Percentiles rank a stretch among this genome's conserved stretches.
These are phyloP conservation scores for Adiantum capillusveneris DNA, from an alignment of 75 land plant species.

Conservation along the genomic window DNA sequence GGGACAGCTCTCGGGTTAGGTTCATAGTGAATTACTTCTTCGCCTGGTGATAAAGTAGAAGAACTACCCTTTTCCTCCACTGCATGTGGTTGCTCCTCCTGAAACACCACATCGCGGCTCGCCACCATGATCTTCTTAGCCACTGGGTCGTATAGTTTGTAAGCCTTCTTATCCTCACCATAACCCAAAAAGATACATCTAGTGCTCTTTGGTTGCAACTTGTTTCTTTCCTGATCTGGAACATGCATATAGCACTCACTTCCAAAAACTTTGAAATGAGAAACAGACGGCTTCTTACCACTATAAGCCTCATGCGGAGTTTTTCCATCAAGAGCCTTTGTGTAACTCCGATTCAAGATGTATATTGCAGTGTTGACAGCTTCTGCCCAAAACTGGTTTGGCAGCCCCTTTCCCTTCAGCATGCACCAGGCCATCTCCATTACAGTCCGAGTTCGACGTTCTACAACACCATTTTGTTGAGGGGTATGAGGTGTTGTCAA, in stretches of 20 bases:
- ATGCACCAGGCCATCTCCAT: background rate
- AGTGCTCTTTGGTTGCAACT: background rate
- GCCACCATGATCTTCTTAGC: background rate
- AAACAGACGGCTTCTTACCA: background rate
- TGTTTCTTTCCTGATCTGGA: background rate
- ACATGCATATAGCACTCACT: background rate
- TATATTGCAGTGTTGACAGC: background rate
- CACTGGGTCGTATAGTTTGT: background rate
- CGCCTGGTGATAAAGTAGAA: too few relatives aligned
- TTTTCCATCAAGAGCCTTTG: background rate
- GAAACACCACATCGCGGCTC: background rate
- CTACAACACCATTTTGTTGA: background rate
- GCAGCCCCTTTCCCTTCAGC: background rate
- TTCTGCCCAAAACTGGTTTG: background rate
- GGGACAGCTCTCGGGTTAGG: too few relatives aligned
- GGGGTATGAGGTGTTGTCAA: background rate
- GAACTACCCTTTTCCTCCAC: background rate
- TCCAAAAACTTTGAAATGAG: background rate
- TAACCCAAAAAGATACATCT: background rate
- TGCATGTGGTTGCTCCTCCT: background rate
- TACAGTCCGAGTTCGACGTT: background rate
- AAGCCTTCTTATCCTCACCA: background rate
- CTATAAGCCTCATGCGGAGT: background rate
- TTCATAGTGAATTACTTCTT: too few relatives aligned
- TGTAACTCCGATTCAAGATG: background rate